Base-by-base conservation (phyloP, 106 monocot genomes). In the Iris macrosiphon region DNA sequence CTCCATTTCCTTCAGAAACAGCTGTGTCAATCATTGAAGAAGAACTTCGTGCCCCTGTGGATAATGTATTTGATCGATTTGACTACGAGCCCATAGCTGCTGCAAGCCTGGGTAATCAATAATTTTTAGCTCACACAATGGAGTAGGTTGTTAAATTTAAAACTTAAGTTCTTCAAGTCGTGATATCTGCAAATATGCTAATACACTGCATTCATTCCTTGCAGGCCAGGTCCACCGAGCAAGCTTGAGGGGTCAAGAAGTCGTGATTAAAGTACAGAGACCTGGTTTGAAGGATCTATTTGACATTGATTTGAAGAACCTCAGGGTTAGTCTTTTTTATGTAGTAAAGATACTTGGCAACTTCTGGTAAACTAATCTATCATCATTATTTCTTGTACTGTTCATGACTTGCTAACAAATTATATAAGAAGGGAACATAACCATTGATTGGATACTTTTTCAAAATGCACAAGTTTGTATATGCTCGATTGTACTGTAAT, bases 191-290 rank as follows among this genome's bases (percentile, higher is more conserved):
- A 64, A 39, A 17, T 50, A 48, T 48, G 42, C 12, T 48, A 38
- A 28, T 62, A 46, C 45, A 54, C 55, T 51, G n/a, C 51, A 63
- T 38, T 19, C 14, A 40, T 65, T 40, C 53, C 34, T 62, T 64
- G 44, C 78, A 98, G 98, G 98, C 29, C 98, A 98, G 80, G 98
- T 98, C n/a, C 98, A 98, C 65, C 98, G 98, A 40, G 98, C 98
- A 46, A 75, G 75, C 22, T 62, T 98, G 26, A 98, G 83, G n/a
- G 98, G 90, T 16, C 70, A 87, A 59, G 79, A 89, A 49, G 72
- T 89, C 31, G 98, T 98, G 13, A 57, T 98, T 55, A 98, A 98
- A 81, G 98, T 98, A 39, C 98, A 98, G 61, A 80, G 98, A 74
- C 98, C 98, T 65, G 98, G 87, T 70, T 61, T 98, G 17, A 98